A percentile compares a stretch with the other conserved stretches of the same genome.
phyloP scores from a whole-genome alignment of 495 filamentous ascomycete species.

The Penicillium tannophilum region DNA sequence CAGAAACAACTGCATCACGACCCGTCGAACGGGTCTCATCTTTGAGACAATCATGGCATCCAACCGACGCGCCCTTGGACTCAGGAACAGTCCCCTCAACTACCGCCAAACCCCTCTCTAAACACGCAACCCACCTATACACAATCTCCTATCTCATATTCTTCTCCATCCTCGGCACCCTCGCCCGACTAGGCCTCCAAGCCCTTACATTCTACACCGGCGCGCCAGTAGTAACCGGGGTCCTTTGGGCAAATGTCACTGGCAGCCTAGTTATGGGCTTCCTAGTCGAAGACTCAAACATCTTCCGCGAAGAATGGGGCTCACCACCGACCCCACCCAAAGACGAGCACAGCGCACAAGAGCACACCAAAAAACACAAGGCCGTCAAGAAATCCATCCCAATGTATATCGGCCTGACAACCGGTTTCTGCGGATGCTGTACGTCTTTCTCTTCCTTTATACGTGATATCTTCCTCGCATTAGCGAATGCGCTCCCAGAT shows the following conservation, averaged over 20 bases:
- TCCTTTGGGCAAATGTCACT: constrained; percentile 90
- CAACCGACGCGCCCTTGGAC: constrained; percentile 4
- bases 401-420: constrained; percentile 87
- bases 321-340: constrained; percentile 1
- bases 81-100: constrained; percentile 1
- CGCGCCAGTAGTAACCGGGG: constrained; percentile 69
- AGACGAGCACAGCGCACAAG: constrained; percentile 22
- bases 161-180: constrained; percentile 85
- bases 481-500: constrained; percentile 72
- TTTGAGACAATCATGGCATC: constrained; percentile 20
- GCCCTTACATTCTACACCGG: constrained; percentile 80
- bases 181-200: constrained; percentile 80
- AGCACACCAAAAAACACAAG: constrained; percentile 40
- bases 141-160: constrained; percentile 79
- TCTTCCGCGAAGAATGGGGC: constrained; percentile 73
- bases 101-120: constrained; percentile 39
- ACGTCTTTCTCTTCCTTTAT: constrained; percentile 93
- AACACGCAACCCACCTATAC: constrained; percentile 70
- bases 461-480: constrained; percentile 78
- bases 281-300: constrained; percentile 72
- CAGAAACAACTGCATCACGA: constrained; percentile 17
- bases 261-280: constrained; percentile 87
- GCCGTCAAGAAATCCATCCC: constrained; percentile 77
- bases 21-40: constrained; percentile 15
- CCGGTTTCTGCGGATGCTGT: constrained; percentile 91